Evolutionary conservation across 139 green algal genomes (phyloP).

Genomic region (Picochlorum costavermella): DNA sequence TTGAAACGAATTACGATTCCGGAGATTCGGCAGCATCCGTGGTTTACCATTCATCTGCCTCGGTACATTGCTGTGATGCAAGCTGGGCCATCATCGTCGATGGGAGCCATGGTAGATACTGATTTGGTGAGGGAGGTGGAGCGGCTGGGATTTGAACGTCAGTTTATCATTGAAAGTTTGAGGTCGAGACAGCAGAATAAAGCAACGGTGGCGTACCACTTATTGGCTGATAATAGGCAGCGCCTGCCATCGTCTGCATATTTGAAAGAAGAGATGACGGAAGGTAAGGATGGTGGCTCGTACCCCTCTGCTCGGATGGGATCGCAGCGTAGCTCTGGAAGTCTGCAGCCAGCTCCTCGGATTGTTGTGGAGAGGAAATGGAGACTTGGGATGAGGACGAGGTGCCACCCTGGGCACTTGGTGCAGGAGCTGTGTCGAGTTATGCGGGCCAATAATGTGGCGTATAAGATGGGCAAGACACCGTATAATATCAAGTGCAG

Average conservation of each 20-base stretch:
- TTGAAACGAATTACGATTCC: slow-evolving; percentile 98
- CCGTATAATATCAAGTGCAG: slow-evolving; percentile 92
- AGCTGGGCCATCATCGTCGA: slow-evolving; percentile 45
- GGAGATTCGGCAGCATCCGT: slow-evolving; percentile 92
- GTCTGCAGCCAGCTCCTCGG: slow-evolving; percentile 29
- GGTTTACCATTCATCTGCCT: slow-evolving; percentile 90
- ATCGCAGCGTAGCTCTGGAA: slow-evolving; percentile 7
- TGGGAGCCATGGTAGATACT: slow-evolving; percentile 40
- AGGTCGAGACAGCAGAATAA: slow-evolving; percentile 72
- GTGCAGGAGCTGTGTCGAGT: slow-evolving; percentile 65
- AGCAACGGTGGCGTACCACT: slow-evolving; percentile 95
- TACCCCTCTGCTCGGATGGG: slow-evolving; percentile 6
- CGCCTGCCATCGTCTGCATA: slow-evolving; percentile 49
- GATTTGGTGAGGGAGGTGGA: slow-evolving; percentile 80
- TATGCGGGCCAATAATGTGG: slow-evolving; percentile 29
- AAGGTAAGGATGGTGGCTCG: slow-evolving; percentile 12
- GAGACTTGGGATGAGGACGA: slow-evolving; percentile 64
- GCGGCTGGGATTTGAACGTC: slow-evolving; percentile 74
- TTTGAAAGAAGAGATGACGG: slow-evolving; percentile 52
- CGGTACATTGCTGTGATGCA: slow-evolving; percentile 92
- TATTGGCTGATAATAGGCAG: slow-evolving; percentile 76
- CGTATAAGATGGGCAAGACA: slow-evolving; percentile 88
- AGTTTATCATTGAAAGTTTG: slow-evolving; percentile 60
- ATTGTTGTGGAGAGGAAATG: slow-evolving; percentile 84
- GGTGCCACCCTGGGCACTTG: slow-evolving; percentile 67